Evolutionary conservation across 1,284 basidiomycete genomes (phyloP).

Genomic region (Heterobasidion irregulare): DNA sequence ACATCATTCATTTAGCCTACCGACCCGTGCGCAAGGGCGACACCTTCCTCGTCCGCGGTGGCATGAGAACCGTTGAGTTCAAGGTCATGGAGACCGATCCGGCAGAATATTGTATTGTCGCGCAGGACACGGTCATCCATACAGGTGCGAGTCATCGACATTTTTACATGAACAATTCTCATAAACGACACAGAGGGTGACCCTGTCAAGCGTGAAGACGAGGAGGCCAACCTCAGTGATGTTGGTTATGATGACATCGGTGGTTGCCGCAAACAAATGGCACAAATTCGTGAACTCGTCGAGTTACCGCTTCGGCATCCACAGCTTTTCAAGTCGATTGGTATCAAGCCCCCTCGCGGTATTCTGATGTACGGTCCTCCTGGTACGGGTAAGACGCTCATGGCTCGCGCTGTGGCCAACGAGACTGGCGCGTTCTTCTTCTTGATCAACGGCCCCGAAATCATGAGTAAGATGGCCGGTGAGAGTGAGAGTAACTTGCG

Average conservation of each 20-base stretch:
- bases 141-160: constrained; percentile 43
- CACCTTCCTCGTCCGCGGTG: constrained; percentile 97
- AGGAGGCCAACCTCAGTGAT: constrained; percentile 93
- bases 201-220: constrained; percentile 97
- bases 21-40: constrained; percentile 94
- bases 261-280: constrained; percentile 99
- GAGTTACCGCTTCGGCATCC: constrained; percentile 97
- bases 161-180: too few species aligned
- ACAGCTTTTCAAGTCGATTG: constrained; percentile 98
- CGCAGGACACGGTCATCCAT: constrained; percentile 95
- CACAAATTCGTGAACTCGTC: constrained; percentile 98
- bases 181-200: constrained; percentile 71
- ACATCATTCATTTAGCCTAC: constrained; percentile 54
- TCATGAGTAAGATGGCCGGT: constrained; percentile 99
- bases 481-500: constrained; percentile 96
- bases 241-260: constrained; percentile 99
- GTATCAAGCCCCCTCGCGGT: constrained; percentile 99
- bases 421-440: constrained; percentile 99
- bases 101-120: constrained; percentile 94
- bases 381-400: constrained; percentile 96
- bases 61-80: constrained; percentile 98
- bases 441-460: constrained; percentile 98
- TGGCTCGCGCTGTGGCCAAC: constrained; percentile 99
- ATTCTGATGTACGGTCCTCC: constrained; percentile 96
- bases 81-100: constrained; percentile 97